Evolutionary conservation across 2,329 filamentous ascomycete species (phyloP), one percentile per base, ranked within the genome.

Genomic region (Fusarium avenaceum): DNA sequence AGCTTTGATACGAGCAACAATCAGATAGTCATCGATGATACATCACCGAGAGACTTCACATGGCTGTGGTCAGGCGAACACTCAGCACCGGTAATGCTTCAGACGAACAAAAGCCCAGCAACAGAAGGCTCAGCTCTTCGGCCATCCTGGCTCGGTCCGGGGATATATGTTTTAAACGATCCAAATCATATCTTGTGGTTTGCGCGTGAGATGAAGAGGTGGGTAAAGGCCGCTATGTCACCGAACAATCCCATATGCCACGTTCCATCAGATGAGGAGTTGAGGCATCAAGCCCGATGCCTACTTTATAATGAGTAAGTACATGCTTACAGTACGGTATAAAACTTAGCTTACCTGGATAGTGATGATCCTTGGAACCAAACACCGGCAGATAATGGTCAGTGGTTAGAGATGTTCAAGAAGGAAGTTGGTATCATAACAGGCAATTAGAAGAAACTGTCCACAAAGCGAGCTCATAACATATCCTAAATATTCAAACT

Each of bases 351-450:
- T 51, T 28, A 70, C 39, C 4, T n/a, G 15, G 1, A 2, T 50
- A 86, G 84, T 54, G 86, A 87, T 51, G 86, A 88, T 64, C 84
- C 84, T 4, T 87, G 85, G 82, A 87, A 88, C 67, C 83, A 85
- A 66, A 88, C 86, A 0, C 81, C 84, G 0, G 86, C 86, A 5
- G 86, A 88, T 67, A 87, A 87, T 56, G 80, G 78, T 1, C 85
- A 87, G 69, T 88, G 86, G 86, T 75, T 88, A 3, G 79, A 81
- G 32, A 81, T 85, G 33, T 88, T 88, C 75, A 88, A 88, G 71
- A 81, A 82, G 3, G 82, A 86, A 43, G 80, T 79, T 1, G 84
- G 84, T 15, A 82, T 88, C 26, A 73, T 54, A 4, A 51, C 7
- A 30, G 19, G 3, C 11, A n/a, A 5, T 14, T 19, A 10, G 6